These are phyloP conservation scores for Termitomyces sp. DNA, from an alignment of 768 basidiomycete genomes.

Conservation along the genomic window DNA sequence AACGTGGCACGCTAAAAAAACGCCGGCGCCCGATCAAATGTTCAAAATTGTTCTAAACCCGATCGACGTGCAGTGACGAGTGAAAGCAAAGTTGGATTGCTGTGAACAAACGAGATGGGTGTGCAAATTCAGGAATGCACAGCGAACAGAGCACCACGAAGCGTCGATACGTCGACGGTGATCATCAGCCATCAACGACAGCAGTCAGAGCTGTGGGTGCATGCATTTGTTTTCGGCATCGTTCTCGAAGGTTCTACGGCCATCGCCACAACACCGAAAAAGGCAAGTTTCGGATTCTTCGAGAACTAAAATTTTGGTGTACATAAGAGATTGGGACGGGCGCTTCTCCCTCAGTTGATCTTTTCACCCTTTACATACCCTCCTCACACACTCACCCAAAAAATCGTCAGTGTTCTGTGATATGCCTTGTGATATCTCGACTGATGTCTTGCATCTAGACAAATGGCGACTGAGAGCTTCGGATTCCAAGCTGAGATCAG, in stretches of 20 bases:
- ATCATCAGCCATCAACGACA: background rate
- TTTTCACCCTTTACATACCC: constrained; percentile 18
- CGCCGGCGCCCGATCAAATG: background rate
- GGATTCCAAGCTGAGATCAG: constrained; percentile 99
- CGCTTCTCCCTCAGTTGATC: constrained; percentile 20
- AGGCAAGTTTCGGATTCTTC: constrained; percentile 46
- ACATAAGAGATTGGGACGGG: constrained; percentile 28
- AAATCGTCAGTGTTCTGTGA: constrained; percentile 13
- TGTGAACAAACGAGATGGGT: background rate
- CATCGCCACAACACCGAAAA: constrained; percentile 27
- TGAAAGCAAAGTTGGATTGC: too few species aligned
- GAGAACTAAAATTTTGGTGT: constrained; percentile 36
- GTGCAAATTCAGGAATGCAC: background rate
- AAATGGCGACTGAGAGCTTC: constrained; percentile 82
- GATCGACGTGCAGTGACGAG: background rate
- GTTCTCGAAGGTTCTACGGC: constrained; percentile 40
- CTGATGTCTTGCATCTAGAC: constrained; percentile 11
- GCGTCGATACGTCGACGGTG: background rate
- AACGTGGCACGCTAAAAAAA: background rate
- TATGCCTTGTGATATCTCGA: constrained; percentile 1
- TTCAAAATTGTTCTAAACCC: background rate
- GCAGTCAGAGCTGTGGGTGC: background rate
- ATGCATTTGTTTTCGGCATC: constrained; percentile 1
- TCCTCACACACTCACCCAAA: background rate
- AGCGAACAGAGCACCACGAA: background rate